Conservation (phyloP, 2,329 filamentous ascomycete genomes). For the Ceratocystis cubensis region DNA sequence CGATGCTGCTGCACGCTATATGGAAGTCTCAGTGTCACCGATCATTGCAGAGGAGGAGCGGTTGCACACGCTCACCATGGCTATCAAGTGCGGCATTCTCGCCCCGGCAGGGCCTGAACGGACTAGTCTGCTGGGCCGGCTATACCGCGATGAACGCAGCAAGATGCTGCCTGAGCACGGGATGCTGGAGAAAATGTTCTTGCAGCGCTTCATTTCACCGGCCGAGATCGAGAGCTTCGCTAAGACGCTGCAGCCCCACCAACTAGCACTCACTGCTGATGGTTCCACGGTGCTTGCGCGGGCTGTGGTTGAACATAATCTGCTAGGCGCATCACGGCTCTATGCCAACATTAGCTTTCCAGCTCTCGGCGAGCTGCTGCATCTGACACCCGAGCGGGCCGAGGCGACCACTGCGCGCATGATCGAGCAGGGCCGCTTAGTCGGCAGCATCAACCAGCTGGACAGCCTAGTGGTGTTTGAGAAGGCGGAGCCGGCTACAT, state of each 20-base stretch:
- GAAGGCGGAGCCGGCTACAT: constrained; percentile 43
- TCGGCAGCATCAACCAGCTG: constrained; percentile 89
- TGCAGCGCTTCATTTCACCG: constrained; percentile 69
- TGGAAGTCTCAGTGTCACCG: constrained; percentile 66
- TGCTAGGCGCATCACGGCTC: constrained; percentile 69
- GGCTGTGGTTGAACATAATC: constrained; percentile 91
- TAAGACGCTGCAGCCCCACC: constrained; percentile 66
- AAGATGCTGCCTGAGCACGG: constrained; percentile 62
- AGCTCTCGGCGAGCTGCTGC: constrained; percentile 63
- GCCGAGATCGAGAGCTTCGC: constrained; percentile 82
- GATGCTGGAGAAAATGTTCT: constrained; percentile 95
- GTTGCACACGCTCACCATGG: constrained; percentile 68
- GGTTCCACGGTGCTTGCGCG: constrained; percentile 86
- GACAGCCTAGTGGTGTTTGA: constrained; percentile 81
- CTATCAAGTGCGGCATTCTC: constrained; percentile 83
- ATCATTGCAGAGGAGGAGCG: constrained; percentile 78
- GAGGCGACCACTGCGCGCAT: constrained; percentile 88
- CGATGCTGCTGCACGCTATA: constrained; percentile 76
- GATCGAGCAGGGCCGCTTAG: constrained; percentile 85
- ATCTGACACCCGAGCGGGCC: constrained; percentile 64
- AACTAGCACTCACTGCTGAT: constrained; percentile 79
- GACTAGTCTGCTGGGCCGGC: constrained; percentile 62
- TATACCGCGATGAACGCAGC: constrained; percentile 89
- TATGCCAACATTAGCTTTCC: constrained; percentile 69
- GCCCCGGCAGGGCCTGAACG: constrained; percentile 81